Conservation (phyloP, 2,329 filamentous ascomycete species). For the Colletotrichum godetiae region DNA sequence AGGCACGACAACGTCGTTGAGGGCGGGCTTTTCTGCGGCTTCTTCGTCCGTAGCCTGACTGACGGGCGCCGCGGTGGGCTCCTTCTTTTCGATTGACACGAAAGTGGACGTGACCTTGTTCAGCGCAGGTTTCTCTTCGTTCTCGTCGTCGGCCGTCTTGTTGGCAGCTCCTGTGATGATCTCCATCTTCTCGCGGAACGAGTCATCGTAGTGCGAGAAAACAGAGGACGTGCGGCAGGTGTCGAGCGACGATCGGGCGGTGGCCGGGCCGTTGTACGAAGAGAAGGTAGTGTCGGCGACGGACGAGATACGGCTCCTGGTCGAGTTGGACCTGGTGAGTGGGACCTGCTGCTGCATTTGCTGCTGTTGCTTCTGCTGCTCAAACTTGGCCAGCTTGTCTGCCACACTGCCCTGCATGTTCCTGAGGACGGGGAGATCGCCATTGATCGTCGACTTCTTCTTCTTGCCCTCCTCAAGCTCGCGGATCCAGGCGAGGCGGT, state of each 20-base stretch:
- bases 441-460: not conserved
- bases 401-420: slow-evolving; percentile 27
- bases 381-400: slow-evolving; percentile 27
- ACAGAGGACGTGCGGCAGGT: slow-evolving; percentile 28
- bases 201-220: slow-evolving; percentile 31
- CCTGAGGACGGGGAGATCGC: slow-evolving; percentile 26
- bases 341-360: not conserved
- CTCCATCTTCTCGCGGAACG: slow-evolving; percentile 34
- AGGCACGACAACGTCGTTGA: not conserved
- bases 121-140: slow-evolving; percentile 12
- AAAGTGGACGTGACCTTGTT: slow-evolving; percentile 12
- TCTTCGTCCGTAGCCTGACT: not conserved
- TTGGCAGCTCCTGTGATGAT: slow-evolving; percentile 11
- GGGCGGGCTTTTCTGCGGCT: not conserved
- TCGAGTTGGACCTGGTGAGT: slow-evolving; percentile 23
- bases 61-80: not conserved
- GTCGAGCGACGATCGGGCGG: slow-evolving; percentile 24
- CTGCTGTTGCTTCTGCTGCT: slow-evolving; percentile 15
- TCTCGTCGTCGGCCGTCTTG: slow-evolving; percentile 3
- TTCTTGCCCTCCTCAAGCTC: slow-evolving; percentile 25
- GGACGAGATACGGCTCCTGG: slow-evolving; percentile 17
- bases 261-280: slow-evolving; percentile 14
- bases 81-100: slow-evolving; percentile 1
- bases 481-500: slow-evolving; percentile 31
- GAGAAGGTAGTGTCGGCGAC: slow-evolving; percentile 25